Percentiles rank a stretch among this genome's conserved stretches.
Evolutionary conservation across 768 basidiomycete species (phyloP).

Genomic region (Agaricus blazei): DNA sequence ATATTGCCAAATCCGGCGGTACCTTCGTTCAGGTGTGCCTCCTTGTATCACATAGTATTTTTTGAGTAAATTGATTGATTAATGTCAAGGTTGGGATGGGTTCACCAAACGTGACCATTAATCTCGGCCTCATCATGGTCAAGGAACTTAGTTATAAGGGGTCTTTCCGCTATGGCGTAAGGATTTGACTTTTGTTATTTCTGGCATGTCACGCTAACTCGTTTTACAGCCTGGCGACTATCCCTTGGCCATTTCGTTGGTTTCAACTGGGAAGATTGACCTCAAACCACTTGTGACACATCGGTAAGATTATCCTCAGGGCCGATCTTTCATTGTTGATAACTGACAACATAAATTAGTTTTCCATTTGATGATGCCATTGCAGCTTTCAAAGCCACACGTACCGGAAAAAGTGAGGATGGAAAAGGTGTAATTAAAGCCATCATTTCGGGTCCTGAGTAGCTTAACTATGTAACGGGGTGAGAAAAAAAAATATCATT

Average conservation of each 20-base stretch:
- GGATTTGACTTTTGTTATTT: constrained; percentile 17
- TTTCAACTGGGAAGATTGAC: constrained; percentile 75
- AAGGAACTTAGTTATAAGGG: constrained; percentile 85
- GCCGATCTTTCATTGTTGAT: neutral
- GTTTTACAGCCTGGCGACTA: constrained; percentile 72
- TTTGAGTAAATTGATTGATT: neutral
- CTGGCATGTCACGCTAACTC: neutral
- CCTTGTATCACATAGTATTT: neutral
- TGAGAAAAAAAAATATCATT: neutral
- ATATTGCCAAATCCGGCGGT: constrained; percentile 72
- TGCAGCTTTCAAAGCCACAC: constrained; percentile 78
- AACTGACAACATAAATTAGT: constrained; percentile 27
- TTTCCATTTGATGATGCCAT: constrained; percentile 75
- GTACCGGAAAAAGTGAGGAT: constrained; percentile 75
- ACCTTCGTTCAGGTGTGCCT: constrained; percentile 58
- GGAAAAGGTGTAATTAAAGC: constrained; percentile 88
- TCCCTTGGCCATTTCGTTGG: constrained; percentile 78
- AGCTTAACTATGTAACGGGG: neutral
- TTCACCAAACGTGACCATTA: constrained; percentile 65
- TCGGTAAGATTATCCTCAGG: constrained; percentile 38
- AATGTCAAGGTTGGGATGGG: constrained; percentile 78
- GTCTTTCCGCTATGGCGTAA: constrained; percentile 86
- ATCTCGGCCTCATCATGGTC: constrained; percentile 60
- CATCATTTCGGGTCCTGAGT: constrained; percentile 77
- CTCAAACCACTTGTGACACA: constrained; percentile 89